Base-by-base conservation (phyloP, 164 flowering plant species). In the Saururus chinensis region DNA sequence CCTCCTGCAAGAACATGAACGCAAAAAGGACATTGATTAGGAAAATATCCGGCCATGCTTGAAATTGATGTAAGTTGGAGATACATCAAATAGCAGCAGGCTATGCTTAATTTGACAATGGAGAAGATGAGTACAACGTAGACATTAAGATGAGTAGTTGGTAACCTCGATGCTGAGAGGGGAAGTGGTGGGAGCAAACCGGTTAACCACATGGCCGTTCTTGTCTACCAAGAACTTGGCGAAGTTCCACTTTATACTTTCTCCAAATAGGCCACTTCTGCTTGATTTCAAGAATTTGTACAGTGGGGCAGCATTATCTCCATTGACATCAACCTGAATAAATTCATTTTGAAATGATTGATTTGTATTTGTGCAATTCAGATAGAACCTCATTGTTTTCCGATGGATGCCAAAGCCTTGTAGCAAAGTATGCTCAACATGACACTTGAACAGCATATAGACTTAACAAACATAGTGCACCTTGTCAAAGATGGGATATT, bases 401-500 rank as follows among this genome's bases (percentile, higher is more conserved):
- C 37, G 37, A 30, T 30, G 37, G 37, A 6, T 12, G 49, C 49
- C 0, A 12, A 4, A 12, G 17, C 17, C 17, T 45, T 12, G 49
- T 45, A 17, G 49, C 14, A 12, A 12, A 45, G 49, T 45, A 45
- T 12, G 49, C 49, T 45, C 49, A 1, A 45, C 49, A 45, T 30
- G 37, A 45, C 49, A 45, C 17, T 45, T 45, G 14, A 9, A 45
- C 49, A 12, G 2, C 14, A 0, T 12, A 17, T 45, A 45, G 49
- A 41, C 12, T 41, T 41, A 52, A n/a, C 37, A 30, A 30, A 30
- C 37, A 19, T 53, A 3, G 9, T 41, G 19, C 74, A 90, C 97
- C 90, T 90, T 88, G 65, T 79, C 89, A 71, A 90, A 90, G 56
- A 90, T 77, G 21, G 97, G 93, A 64, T 66, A 90, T 66, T 88